phyloP scores from a whole-genome alignment of 148 eudicot species.

The Cornus florida region DNA sequence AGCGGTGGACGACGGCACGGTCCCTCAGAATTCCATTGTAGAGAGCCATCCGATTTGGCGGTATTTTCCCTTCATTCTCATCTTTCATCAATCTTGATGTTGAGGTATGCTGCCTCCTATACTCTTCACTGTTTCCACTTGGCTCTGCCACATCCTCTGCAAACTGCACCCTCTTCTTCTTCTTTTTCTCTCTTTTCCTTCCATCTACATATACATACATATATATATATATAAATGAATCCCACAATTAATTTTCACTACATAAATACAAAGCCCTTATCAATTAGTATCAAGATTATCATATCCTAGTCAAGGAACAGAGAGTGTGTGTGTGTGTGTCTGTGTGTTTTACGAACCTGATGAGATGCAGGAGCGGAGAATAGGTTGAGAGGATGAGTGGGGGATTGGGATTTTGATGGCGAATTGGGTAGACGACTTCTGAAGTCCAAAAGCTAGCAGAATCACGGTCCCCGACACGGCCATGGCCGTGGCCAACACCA shows the following conservation, averaged over 20 bases:
- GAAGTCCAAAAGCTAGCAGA: constrained; percentile 47
- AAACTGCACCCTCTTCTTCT: constrained; percentile 83
- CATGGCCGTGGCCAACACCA: constrained; percentile 73
- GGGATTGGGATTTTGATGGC: not conserved
- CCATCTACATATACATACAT: not conserved
- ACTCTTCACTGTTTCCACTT: constrained; percentile 56
- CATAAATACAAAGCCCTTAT: too few species aligned
- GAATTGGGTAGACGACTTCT: constrained; percentile 33
- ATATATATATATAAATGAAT: not conserved
- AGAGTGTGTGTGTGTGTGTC: too few species aligned
- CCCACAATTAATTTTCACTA: too few species aligned
- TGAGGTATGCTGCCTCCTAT: constrained; percentile 38
- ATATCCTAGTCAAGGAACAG: too few species aligned
- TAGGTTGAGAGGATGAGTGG: not conserved
- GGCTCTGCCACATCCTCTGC: constrained; percentile 91
- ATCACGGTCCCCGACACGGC: constrained; percentile 70
- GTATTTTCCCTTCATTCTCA: constrained; percentile 41
- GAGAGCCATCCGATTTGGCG: constrained; percentile 66
- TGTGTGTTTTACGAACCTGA: constrained; percentile 32
- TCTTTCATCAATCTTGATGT: not conserved
- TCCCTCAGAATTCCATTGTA: constrained; percentile 77
- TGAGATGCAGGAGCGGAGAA: constrained; percentile 72
- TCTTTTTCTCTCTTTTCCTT: constrained; percentile 28
- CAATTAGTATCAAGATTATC: too few species aligned
- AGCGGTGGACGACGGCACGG: constrained; percentile 49